phyloP scores from a whole-genome alignment of 208 protist species.

The Acanthamoeba castellanii region DNA sequence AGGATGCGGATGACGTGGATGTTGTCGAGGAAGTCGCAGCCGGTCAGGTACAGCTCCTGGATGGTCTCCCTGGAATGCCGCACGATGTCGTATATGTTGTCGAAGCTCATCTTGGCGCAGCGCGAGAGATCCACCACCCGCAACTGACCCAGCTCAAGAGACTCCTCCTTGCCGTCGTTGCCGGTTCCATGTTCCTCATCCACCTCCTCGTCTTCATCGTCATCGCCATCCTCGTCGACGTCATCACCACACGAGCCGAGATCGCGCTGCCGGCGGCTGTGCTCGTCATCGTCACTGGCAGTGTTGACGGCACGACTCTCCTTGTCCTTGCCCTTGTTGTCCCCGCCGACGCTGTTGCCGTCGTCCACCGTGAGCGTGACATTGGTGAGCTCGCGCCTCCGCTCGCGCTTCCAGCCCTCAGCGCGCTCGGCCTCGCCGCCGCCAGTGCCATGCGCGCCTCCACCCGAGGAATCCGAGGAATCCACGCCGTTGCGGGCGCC shows the following conservation, averaged over 20 bases:
- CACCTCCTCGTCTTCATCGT: neutral
- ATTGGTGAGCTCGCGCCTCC: no score
- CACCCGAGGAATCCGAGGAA: no score
- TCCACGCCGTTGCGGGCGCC: no score
- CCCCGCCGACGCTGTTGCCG: no score
- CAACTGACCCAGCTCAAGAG: constrained; percentile 9
- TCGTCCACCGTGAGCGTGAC: neutral
- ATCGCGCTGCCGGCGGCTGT: neutral
- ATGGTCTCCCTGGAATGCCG: neutral
- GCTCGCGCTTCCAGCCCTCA: no score
- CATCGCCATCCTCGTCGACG: neutral
- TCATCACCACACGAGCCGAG: neutral
- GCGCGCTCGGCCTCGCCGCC: no score
- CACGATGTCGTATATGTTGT: neutral
- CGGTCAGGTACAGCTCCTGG: constrained; percentile 48
- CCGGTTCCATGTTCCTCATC: neutral
- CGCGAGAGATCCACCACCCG: constrained; percentile 31
- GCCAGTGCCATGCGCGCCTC: no score
- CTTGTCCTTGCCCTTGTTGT: neutral
- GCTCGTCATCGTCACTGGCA: neutral
- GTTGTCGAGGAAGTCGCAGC: constrained; percentile 53
- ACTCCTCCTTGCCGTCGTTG: neutral
- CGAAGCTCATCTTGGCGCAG: constrained; percentile 12
- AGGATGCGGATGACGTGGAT: neutral
- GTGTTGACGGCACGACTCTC: neutral